Evolutionary conservation across 257 asterid species (phyloP), one percentile per base, ranked within the genome.

Genomic region (Sherardia arvensis): DNA sequence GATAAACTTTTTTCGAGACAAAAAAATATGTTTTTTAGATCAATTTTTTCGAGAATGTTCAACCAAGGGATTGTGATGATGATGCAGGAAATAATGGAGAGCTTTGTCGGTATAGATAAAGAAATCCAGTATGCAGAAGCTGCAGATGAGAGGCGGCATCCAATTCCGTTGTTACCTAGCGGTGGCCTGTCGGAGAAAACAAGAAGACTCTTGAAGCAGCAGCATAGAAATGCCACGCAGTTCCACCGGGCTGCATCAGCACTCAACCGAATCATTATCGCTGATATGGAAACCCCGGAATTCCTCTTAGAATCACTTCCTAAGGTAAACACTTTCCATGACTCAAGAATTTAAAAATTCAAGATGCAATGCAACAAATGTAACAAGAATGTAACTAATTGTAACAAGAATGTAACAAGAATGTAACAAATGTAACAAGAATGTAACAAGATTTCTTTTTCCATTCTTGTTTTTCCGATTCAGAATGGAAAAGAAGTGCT

Each of bases 201-300:
- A 4, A 82, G 74, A 79, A 90, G 86, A 69, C 82, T 73, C 51
- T 61, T 93, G 80, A 72, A 73, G 36, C 80, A 90, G 59, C 85
- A 81, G 32, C 87, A 87, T 0, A 85, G 84, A 22, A 74, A 85
- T n/a, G 87, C 99, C 22, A 81, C 79, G 80, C 99, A 93, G 70
- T 84, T 93, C 40, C 95, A 84, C 76, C 90, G 87, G 75, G 99
- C 99, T 20, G 90, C 99, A 7, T 90, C 83, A 94, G 95, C 95
- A 0, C 84, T 90, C 62, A 93, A 93, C 73, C 79, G 75, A 32
- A 69, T 78, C 57, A 81, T 85, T 74, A 90, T 90, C 62, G 70
- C 96, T 28, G 99, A 93, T 47, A 87, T 93, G 94, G 85, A 80
- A 38, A 78, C 87, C 32, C 99, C 97, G 30, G 95, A 93, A 36